Evolutionary conservation across 129 eudicot genomes (phyloP).

Genomic region (carrot (Daucus carota)): DNA sequence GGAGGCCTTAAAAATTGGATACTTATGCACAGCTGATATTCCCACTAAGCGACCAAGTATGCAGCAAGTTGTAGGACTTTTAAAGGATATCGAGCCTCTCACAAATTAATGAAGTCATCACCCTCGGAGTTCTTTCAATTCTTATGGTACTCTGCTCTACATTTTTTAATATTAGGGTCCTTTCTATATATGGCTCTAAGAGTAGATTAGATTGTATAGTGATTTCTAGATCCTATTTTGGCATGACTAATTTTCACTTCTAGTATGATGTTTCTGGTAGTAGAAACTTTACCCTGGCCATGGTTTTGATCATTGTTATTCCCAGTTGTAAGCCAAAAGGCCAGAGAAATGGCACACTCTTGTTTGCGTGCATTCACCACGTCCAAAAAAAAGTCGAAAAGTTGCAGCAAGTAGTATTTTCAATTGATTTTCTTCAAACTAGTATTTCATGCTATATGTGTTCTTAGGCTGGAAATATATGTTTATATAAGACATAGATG

Average conservation of each 20-base stretch:
- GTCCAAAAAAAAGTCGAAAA: background rate
- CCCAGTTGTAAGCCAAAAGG: background rate
- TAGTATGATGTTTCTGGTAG: background rate
- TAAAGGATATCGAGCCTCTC: conserved; percentile 71
- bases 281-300: background rate
- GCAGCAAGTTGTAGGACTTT: conserved; percentile 85
- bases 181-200: conserved; percentile 8
- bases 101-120: conserved; percentile 17
- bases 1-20: conserved; percentile 77
- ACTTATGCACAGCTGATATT: conserved; percentile 72
- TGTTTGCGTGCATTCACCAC: background rate
- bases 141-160: background rate
- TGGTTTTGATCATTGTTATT: background rate
- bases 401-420: background rate
- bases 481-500: background rate
- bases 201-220: conserved; percentile 18
- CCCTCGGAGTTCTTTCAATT: conserved; percentile 10
- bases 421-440: background rate
- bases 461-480: background rate
- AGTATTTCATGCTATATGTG: background rate
- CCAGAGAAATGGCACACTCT: background rate
- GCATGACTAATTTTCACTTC: background rate
- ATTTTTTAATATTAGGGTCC: background rate
- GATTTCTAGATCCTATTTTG: conserved; percentile 10
- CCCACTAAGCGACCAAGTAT: conserved; percentile 72